Evolutionary conservation across 768 basidiomycete genomes (phyloP).

Genomic region (Mrakia frigida): DNA sequence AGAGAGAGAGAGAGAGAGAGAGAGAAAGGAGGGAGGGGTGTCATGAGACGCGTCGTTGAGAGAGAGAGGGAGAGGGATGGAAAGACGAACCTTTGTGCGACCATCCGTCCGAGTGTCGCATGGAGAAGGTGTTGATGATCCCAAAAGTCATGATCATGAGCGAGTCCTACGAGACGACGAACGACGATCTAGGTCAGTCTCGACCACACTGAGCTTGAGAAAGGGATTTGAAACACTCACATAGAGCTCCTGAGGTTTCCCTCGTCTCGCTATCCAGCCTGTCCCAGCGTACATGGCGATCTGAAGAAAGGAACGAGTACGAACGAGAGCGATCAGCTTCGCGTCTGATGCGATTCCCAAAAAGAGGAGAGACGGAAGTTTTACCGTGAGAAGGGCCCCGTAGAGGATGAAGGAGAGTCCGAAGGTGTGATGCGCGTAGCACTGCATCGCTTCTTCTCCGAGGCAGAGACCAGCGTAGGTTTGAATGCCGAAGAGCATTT

Average conservation of each 20-base stretch:
- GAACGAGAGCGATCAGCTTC: not conserved
- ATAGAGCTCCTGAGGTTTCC: slow-evolving; percentile 30
- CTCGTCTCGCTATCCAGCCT: slow-evolving; percentile 13
- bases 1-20: no score
- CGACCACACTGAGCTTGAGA: not conserved
- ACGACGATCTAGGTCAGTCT: not conserved
- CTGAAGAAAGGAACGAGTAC: not conserved
- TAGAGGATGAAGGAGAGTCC: slow-evolving; percentile 25
- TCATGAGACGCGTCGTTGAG: no score
- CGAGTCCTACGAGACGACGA: slow-evolving; percentile 13
- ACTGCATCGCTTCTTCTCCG: slow-evolving; percentile 30
- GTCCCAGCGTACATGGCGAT: slow-evolving; percentile 27
- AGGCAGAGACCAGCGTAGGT: slow-evolving; percentile 24
- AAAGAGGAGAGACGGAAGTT: not conserved
- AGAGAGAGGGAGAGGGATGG: not conserved
- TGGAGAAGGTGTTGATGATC: slow-evolving; percentile 32
- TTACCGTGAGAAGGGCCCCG: slow-evolving; percentile 21
- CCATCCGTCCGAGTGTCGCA: slow-evolving; percentile 31
- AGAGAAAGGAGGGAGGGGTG: no score
- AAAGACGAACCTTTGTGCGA: slow-evolving; percentile 21
- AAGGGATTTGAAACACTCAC: not conserved
- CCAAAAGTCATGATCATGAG: slow-evolving; percentile 33
- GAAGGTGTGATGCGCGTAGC: slow-evolving; percentile 31
- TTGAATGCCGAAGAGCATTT: slow-evolving; percentile 22
- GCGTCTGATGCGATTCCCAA: not conserved